Evolutionary conservation across 2,329 filamentous ascomycete species (phyloP), one percentile per base, ranked within the genome.

Genomic region (Rosellinia necatrix): DNA sequence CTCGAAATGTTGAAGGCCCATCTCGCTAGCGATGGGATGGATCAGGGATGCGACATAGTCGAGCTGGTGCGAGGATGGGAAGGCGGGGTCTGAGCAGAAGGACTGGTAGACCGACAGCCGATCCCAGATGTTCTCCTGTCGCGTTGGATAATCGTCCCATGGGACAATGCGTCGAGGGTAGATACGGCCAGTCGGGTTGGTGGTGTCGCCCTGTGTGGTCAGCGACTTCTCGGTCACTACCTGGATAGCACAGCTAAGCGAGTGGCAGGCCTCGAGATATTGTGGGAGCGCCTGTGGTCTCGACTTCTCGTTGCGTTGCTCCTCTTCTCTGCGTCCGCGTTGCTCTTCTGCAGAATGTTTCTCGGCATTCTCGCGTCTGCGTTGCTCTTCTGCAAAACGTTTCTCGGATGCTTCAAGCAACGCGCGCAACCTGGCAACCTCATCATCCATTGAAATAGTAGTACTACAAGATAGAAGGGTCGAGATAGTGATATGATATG

Each of bases 121-220:
- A 15, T 68, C 41, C 71, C 66, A 76, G 19, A 72, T 64, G 4
- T 66, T 25, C 56, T 72, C 64, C 60, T 76, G 68, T 37, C 19
- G 47, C 2, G 32, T 15, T 24, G 38, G 34, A 15, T 74, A 76
- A 49, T 68, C 61, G 9, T 67, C 44, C 72, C 69, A 76, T 2
- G 68, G 72, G 17, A 73, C 59, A 27, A 77, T 75, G 43, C 67
- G 67, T 60, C 51, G 59, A 57, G 74, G 73, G 53, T 58, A 75
- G 10, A 71, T 55, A 49, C 71, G 68, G 38, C 71, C 69, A 44
- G 53, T 58, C 8, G 70, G 68, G 41, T 74, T 68, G 0, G 70
- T 74, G 0, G 65, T 68, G 6, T 70, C 59, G 42, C 70, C 72
- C 64, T 73, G 64, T 12, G 70, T 74, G 3, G 68, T 74, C 10